Evolutionary conservation across 1,284 basidiomycete genomes (phyloP).

Genomic region (Leccinum subspadiceum): DNA sequence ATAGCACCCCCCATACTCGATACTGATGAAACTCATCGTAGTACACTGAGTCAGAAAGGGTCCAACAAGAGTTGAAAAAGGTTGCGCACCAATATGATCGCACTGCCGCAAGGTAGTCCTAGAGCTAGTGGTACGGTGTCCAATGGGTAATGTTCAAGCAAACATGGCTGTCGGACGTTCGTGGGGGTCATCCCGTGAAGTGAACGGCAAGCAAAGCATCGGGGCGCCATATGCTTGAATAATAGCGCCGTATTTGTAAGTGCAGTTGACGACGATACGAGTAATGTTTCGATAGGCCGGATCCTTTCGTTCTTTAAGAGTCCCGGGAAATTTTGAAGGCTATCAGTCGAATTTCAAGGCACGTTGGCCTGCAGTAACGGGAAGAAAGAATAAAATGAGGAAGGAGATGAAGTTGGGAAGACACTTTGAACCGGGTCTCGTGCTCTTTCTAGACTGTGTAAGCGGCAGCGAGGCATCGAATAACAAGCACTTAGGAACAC

Average conservation of each 20-base stretch:
- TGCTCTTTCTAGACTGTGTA: background rate
- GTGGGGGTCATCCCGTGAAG: slow-evolving; percentile 19
- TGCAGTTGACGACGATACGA: too few species aligned
- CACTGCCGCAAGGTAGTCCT: too few species aligned
- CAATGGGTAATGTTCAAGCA: background rate
- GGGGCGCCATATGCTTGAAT: background rate
- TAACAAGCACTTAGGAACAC: background rate
- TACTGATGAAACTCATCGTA: too few species aligned
- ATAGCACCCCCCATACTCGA: too few species aligned
- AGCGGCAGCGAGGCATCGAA: background rate
- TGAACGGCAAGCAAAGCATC: background rate
- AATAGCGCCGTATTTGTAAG: background rate
- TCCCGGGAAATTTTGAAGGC: too few species aligned
- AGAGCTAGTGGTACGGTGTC: background rate
- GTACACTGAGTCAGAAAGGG: too few species aligned
- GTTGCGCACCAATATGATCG: too few species aligned
- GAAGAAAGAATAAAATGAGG: background rate
- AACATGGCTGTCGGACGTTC: background rate
- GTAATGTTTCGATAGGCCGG: too few species aligned
- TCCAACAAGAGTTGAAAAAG: too few species aligned
- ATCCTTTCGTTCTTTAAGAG: too few species aligned
- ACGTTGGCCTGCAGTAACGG: too few species aligned
- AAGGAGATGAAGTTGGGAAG: background rate
- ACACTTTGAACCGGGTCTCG: background rate
- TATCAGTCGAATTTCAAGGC: too few species aligned